These are phyloP conservation scores for Gossypium schwendimanii DNA, from an alignment of 441 rosid genomes.

Conservation along the genomic window DNA sequence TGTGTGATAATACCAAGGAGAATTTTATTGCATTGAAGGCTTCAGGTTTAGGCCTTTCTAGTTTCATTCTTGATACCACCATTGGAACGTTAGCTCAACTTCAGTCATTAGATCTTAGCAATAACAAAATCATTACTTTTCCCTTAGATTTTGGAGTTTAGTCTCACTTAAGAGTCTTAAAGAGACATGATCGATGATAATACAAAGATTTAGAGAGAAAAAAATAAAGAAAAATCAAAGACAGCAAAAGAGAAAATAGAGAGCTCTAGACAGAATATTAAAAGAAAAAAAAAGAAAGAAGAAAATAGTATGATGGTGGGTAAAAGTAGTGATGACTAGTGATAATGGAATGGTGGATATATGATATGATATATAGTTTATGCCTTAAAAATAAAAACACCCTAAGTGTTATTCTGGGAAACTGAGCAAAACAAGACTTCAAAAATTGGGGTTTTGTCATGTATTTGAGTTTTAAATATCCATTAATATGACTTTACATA, in stretches of 20 bases:
- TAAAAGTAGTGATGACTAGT: no score
- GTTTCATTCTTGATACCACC: no score
- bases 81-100: no score
- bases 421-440: neutral
- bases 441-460: neutral
- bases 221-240: neutral
- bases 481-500: neutral
- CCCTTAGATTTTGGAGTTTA: no score
- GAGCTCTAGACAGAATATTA: slow-evolving; percentile 14
- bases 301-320: neutral
- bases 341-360: no score
- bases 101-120: no score
- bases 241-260: slow-evolving; percentile 9
- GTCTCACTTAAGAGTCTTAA: neutral
- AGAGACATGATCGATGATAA: slow-evolving; percentile 39
- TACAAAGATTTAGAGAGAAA: slow-evolving; percentile 5
- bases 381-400: neutral
- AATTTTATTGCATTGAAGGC: no score
- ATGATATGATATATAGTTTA: neutral
- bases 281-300: neutral
- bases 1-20: no score
- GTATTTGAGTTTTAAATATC: neutral
- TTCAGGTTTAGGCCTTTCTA: no score
- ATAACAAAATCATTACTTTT: no score
- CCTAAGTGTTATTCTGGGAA: slow-evolving; percentile 11